Evolutionary conservation across 1,139 yeast species (phyloP).

Genomic region (Ashbya aceris): DNA sequence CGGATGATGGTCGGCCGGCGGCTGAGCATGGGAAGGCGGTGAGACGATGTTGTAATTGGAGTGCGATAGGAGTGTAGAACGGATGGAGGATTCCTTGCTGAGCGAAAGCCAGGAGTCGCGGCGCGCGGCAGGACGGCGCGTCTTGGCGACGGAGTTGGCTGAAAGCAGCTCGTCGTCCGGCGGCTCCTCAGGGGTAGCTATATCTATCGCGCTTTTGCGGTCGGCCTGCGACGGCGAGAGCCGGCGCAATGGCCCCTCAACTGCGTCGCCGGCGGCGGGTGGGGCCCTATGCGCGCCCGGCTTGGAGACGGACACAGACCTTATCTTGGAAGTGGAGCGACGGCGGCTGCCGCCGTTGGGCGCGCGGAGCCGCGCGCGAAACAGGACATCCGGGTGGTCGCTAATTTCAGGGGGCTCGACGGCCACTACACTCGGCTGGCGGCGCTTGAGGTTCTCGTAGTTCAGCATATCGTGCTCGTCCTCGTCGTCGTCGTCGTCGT

Average conservation of each 20-base stretch:
- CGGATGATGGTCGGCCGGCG: background rate
- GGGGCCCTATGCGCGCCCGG: constrained; percentile 9
- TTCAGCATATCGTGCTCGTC: constrained; percentile 21
- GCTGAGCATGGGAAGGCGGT: constrained; percentile 1
- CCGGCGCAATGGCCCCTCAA: constrained; percentile 5
- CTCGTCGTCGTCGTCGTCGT: constrained; percentile 20
- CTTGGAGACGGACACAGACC: constrained; percentile 13
- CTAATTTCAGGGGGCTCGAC: constrained; percentile 16
- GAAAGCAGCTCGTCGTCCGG: background rate
- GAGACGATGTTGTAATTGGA: constrained; percentile 6
- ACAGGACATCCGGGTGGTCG: constrained; percentile 8
- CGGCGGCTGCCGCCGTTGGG: constrained; percentile 6
- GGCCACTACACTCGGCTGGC: constrained; percentile 22
- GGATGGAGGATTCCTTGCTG: constrained; percentile 23
- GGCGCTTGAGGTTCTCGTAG: constrained; percentile 14
- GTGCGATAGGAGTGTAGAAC: constrained; percentile 17
- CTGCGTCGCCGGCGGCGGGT: background rate
- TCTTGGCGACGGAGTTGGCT: constrained; percentile 1
- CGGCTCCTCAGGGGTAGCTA: constrained; percentile 9
- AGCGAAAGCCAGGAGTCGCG: constrained; percentile 21
- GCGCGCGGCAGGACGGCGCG: constrained; percentile 11
- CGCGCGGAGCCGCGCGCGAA: constrained; percentile 1
- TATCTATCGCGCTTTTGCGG: constrained; percentile 11
- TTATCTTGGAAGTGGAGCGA: constrained; percentile 10
- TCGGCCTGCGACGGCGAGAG: constrained; percentile 8